A percentile compares a stretch with the other conserved stretches of the same genome.
Conservation (phyloP, 2,329 filamentous ascomycete genomes). For the Colletotrichum sojae region DNA sequence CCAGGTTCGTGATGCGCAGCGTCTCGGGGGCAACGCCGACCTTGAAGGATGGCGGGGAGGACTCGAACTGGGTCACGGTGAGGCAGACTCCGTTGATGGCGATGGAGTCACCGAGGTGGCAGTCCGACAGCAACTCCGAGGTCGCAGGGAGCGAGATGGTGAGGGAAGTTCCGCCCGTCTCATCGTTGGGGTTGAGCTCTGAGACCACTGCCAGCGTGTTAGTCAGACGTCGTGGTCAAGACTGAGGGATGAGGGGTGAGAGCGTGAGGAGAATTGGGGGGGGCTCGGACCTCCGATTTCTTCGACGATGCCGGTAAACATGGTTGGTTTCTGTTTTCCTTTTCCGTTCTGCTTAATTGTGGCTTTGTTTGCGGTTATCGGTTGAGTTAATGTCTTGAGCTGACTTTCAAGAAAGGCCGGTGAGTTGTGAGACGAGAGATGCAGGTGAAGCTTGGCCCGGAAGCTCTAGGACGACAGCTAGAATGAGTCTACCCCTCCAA, state of each 20-base stretch:
- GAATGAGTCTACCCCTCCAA: constrained; percentile 27
- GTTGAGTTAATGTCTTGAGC: too few species aligned
- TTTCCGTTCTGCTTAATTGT: too few species aligned
- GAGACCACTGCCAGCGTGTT: constrained; percentile 76
- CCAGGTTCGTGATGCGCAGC: constrained; percentile 95
- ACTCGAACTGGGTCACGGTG: constrained; percentile 78
- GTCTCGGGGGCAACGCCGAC: constrained; percentile 97
- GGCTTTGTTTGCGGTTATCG: too few species aligned
- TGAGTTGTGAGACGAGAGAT: constrained; percentile 19
- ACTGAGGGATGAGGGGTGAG: constrained; percentile 25
- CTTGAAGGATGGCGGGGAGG: constrained; percentile 74
- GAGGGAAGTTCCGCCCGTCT: constrained; percentile 89
- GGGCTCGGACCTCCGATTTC: constrained; percentile 85
- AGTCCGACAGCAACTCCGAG: constrained; percentile 85
- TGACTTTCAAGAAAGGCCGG: not conserved
- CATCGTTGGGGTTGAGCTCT: constrained; percentile 83
- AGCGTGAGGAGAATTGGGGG: constrained; percentile 40
- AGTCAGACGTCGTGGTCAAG: constrained; percentile 32
- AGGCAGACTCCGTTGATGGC: constrained; percentile 96
- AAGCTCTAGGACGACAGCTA: constrained; percentile 17
- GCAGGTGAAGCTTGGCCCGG: constrained; percentile 18
- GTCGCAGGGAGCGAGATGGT: constrained; percentile 80
- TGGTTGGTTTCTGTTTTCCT: constrained; percentile 54
- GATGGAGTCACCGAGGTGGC: constrained; percentile 92
- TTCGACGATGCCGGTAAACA: constrained; percentile 98